Conservation (phyloP, 306 rosid genomes). For the Begonia fuchsioides region DNA sequence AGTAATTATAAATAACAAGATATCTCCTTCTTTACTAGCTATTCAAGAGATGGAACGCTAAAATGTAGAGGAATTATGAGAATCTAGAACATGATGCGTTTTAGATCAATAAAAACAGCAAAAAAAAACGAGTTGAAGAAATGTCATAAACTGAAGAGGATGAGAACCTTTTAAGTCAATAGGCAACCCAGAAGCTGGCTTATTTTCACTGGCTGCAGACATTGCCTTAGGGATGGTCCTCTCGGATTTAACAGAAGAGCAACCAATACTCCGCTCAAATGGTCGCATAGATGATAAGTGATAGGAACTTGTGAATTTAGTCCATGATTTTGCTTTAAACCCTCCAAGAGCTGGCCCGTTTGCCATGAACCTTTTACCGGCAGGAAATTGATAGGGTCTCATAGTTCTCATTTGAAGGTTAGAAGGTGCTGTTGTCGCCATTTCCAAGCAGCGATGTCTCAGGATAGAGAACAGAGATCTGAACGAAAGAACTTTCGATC, state of each 20-base stretch:
- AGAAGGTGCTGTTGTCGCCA: slow-evolving; percentile 50
- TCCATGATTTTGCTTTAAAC: slow-evolving; percentile 25
- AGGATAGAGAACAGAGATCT: slow-evolving; percentile 17
- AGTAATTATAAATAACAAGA: background rate
- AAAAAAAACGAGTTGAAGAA: background rate
- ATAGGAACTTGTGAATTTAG: slow-evolving; percentile 43
- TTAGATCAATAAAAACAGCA: background rate
- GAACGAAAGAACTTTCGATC: background rate
- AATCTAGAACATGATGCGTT: background rate
- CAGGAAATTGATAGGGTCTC: slow-evolving; percentile 31
- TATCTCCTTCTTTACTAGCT: too few relatives aligned
- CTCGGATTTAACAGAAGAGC: slow-evolving; percentile 21
- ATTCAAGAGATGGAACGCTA: too few relatives aligned
- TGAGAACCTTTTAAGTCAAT: slow-evolving; percentile 64
- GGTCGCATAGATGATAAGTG: slow-evolving; percentile 32
- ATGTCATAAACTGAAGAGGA: background rate
- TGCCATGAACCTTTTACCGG: slow-evolving; percentile 17
- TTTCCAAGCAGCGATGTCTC: slow-evolving; percentile 23
- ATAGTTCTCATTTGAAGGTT: slow-evolving; percentile 49
- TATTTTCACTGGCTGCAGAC: slow-evolving; percentile 37
- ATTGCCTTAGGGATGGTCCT: slow-evolving; percentile 41
- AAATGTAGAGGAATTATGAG: too few relatives aligned
- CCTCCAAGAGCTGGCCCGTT: slow-evolving; percentile 19
- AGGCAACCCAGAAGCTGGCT: slow-evolving; percentile 55
- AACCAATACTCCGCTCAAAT: slow-evolving; percentile 21